Evolutionary conservation across 2,329 filamentous ascomycete species (phyloP).

Genomic region (Stemphylium vesicarium): DNA sequence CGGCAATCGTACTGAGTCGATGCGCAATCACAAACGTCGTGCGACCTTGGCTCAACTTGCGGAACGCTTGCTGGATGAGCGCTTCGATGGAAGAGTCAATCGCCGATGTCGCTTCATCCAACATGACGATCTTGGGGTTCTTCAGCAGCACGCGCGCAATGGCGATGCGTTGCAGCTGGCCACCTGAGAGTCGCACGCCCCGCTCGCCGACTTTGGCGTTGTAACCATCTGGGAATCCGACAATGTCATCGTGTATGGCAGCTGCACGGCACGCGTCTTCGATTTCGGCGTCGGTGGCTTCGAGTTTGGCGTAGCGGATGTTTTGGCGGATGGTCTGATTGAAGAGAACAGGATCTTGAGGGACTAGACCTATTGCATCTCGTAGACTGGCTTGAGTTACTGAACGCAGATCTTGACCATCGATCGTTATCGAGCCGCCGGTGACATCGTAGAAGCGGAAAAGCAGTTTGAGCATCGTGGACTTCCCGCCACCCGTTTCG

Average conservation of each 20-base stretch:
- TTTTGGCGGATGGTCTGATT: slow-evolving; percentile 70
- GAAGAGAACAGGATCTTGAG: slow-evolving; percentile 69
- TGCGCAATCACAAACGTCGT: slow-evolving; percentile 76
- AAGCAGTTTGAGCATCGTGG: slow-evolving; percentile 66
- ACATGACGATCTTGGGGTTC: slow-evolving; percentile 78
- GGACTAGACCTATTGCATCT: slow-evolving; percentile 66
- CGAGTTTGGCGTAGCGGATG: slow-evolving; percentile 66
- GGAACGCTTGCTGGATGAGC: slow-evolving; percentile 68
- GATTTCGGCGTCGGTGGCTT: slow-evolving; percentile 67
- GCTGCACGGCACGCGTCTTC: slow-evolving; percentile 66
- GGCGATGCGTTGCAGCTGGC: slow-evolving; percentile 70
- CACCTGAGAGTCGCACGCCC: slow-evolving; percentile 63
- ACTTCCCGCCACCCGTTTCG: slow-evolving; percentile 68
- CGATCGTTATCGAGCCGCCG: slow-evolving; percentile 61
- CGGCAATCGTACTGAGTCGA: slow-evolving; percentile 82
- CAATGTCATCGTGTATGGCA: slow-evolving; percentile 69
- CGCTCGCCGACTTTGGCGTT: slow-evolving; percentile 50
- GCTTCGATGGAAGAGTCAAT: slow-evolving; percentile 77
- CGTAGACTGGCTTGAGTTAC: slow-evolving; percentile 65
- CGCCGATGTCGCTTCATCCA: slow-evolving; percentile 87
- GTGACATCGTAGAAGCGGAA: slow-evolving; percentile 67
- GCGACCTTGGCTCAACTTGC: slow-evolving; percentile 63
- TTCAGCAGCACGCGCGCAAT: slow-evolving; percentile 80
- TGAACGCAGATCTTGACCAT: slow-evolving; percentile 65
- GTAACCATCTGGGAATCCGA: slow-evolving; percentile 59